Evolutionary conservation across 768 basidiomycete genomes (phyloP).

Genomic region (Phaffia tasmanica): DNA sequence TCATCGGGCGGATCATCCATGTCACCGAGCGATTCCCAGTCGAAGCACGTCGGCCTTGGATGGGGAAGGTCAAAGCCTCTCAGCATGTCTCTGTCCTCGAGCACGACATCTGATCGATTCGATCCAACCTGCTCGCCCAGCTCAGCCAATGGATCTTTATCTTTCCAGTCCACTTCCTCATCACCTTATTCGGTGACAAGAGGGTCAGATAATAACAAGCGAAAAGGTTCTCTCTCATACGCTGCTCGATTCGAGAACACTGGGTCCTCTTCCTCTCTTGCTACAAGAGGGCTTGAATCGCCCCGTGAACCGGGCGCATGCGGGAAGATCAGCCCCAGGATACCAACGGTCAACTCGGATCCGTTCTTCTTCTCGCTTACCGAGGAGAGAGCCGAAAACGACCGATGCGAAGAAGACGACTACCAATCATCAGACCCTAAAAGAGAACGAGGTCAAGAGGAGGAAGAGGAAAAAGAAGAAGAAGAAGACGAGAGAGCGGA

Average conservation of each 20-base stretch:
- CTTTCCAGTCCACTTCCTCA: too few species aligned
- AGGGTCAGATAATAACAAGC: too few species aligned
- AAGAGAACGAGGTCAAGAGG: constrained; percentile 17
- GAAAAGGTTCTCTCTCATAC: constrained; percentile 19
- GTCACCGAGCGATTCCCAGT: neutral
- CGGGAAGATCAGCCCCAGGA: too few species aligned
- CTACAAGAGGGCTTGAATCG: neutral
- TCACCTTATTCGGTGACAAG: too few species aligned
- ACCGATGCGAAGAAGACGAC: neutral
- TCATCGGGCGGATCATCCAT: constrained; percentile 1
- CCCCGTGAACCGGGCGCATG: too few species aligned
- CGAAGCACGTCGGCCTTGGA: constrained; percentile 12
- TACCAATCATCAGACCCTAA: constrained; percentile 4
- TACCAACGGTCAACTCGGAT: too few species aligned
- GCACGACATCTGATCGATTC: neutral
- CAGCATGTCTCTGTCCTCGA: neutral
- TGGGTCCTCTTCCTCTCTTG: neutral
- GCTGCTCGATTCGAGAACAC: neutral
- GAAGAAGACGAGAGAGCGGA: neutral
- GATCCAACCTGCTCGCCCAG: too few species aligned
- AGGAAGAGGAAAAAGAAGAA: neutral
- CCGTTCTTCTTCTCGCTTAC: neutral
- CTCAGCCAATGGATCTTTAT: too few species aligned
- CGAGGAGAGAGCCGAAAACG: neutral
- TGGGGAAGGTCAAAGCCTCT: constrained; percentile 12